Evolutionary conservation across 495 filamentous ascomycete genomes (phyloP).

Genomic region (Chaetomium tenue): DNA sequence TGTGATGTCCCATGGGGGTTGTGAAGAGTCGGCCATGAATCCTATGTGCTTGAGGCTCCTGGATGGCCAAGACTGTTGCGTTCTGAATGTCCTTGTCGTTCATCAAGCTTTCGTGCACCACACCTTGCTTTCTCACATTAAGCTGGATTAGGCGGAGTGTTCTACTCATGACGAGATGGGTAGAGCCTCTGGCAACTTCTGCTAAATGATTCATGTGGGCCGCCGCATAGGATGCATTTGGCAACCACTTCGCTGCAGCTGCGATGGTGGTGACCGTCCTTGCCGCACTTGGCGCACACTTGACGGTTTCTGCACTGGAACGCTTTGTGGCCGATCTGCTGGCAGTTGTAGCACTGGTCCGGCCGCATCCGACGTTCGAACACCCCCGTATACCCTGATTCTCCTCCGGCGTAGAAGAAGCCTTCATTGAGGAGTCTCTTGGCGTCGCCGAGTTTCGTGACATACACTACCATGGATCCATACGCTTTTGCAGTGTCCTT

Average conservation of each 20-base stretch:
- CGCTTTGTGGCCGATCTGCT: conserved; percentile 9
- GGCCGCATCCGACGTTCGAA: conserved; percentile 12
- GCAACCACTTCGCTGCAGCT: neutral
- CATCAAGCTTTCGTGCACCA: conserved; percentile 8
- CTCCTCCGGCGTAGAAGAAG: conserved; percentile 12
- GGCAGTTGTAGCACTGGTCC: conserved; percentile 15
- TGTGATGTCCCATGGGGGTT: conserved; percentile 10
- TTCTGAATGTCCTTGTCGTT: conserved; percentile 9
- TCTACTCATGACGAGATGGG: conserved; percentile 7
- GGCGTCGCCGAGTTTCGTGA: conserved; percentile 9
- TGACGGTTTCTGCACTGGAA: conserved; percentile 6
- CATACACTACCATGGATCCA: conserved; percentile 15
- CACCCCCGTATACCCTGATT: conserved; percentile 9
- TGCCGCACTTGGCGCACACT: neutral
- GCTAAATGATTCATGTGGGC: conserved; percentile 10
- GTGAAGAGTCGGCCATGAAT: conserved; percentile 8
- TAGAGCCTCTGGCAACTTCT: conserved; percentile 5
- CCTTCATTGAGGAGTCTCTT: conserved; percentile 4
- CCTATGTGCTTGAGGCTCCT: conserved; percentile 8
- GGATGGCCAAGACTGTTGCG: conserved; percentile 3
- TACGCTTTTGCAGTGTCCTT: conserved; percentile 20
- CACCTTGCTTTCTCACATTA: conserved; percentile 6
- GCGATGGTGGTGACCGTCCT: neutral
- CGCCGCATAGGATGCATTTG: conserved; percentile 5
- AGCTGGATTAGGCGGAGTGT: neutral